phyloP scores from a whole-genome alignment of 768 basidiomycete genomes.

The Pluteus cervinus region DNA sequence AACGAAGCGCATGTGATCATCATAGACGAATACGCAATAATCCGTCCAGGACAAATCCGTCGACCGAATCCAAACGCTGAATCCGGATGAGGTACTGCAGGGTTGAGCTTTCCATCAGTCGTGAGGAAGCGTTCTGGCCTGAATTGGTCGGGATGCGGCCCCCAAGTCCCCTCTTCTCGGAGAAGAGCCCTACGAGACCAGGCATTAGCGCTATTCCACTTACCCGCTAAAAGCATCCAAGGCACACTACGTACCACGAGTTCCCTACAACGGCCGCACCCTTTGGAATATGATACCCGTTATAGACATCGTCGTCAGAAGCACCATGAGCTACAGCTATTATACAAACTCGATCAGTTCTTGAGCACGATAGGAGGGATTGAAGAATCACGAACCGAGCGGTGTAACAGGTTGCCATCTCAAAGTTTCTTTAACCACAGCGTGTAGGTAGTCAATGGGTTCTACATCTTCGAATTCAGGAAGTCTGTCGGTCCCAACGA shows the following conservation, averaged over 20 bases:
- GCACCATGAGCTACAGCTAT: constrained; percentile 26
- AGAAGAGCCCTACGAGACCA: constrained; percentile 1
- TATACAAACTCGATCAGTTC: constrained; percentile 4
- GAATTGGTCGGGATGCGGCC: constrained; percentile 6
- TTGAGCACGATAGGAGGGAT: not conserved
- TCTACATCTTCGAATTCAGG: constrained; percentile 31
- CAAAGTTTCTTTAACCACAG: constrained; percentile 29
- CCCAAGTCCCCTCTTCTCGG: constrained; percentile 1
- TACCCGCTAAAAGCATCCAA: not conserved
- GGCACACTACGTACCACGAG: constrained; percentile 21
- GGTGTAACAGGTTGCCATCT: constrained; percentile 27
- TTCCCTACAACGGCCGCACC: constrained; percentile 32
- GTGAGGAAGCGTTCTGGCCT: constrained; percentile 7
- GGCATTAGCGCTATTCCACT: not conserved
- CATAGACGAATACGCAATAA: not conserved
- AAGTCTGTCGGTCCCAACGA: constrained; percentile 27
- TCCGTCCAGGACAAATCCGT: constrained; percentile 20
- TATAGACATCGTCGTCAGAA: constrained; percentile 37
- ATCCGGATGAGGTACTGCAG: constrained; percentile 2
- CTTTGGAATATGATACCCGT: constrained; percentile 39
- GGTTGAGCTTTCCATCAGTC: constrained; percentile 3
- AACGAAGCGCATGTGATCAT: too few relatives aligned
- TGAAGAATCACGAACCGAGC: constrained; percentile 14
- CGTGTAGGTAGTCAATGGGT: constrained; percentile 30
- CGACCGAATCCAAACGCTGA: constrained; percentile 6